Evolutionary conservation across 2,329 filamentous ascomycete genomes (phyloP).

Genomic region (Huntiella moniliformis): DNA sequence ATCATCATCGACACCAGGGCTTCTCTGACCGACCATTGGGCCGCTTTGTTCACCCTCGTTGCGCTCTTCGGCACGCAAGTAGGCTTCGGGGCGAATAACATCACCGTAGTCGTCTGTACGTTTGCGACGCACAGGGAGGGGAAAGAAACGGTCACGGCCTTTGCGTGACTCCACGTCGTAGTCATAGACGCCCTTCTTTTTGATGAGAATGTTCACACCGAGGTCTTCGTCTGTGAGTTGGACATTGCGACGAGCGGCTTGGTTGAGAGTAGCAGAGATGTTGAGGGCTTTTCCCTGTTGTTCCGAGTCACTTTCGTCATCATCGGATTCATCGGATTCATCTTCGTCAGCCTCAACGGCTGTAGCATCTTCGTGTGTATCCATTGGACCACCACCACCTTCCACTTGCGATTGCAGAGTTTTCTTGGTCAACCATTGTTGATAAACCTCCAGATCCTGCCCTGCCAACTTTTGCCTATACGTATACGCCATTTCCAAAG

Average conservation of each 20-base stretch:
- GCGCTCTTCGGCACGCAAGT: constrained; percentile 77
- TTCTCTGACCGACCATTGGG: neutral
- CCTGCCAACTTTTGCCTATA: constrained; percentile 49
- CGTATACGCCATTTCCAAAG: constrained; percentile 41
- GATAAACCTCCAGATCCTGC: constrained; percentile 63
- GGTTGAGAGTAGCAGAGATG: constrained; percentile 66
- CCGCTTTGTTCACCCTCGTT: constrained; percentile 40
- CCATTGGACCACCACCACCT: constrained; percentile 46
- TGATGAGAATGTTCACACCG: constrained; percentile 75
- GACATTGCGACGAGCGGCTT: constrained; percentile 69
- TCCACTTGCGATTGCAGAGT: constrained; percentile 72
- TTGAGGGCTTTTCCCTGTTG: constrained; percentile 86
- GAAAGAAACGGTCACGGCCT: constrained; percentile 82
- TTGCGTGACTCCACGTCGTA: constrained; percentile 84
- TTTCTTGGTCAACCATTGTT: constrained; percentile 78
- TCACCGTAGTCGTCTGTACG: constrained; percentile 86
- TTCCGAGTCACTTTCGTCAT: constrained; percentile 69
- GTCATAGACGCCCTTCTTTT: constrained; percentile 79
- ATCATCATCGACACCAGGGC: constrained; percentile 34
- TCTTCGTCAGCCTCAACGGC: constrained; percentile 77
- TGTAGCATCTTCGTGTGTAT: constrained; percentile 51
- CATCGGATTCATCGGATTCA: constrained; percentile 37
- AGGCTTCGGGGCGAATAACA: constrained; percentile 83
- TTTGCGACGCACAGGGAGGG: constrained; percentile 60
- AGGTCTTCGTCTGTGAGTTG: constrained; percentile 77